phyloP scores from a whole-genome alignment of 1,284 basidiomycete genomes.

The Puccinia horiana region DNA sequence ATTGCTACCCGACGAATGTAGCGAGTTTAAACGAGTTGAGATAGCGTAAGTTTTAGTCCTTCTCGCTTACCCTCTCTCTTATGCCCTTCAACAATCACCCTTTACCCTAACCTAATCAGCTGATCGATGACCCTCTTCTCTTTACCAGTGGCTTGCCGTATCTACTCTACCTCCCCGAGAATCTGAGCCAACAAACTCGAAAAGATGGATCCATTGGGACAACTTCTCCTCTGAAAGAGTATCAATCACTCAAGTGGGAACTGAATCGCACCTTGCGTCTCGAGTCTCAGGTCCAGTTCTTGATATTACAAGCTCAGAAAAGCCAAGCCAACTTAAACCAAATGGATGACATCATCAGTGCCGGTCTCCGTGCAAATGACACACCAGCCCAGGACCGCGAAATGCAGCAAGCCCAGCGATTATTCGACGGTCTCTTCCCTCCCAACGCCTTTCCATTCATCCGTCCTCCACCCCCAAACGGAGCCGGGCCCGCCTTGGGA shows the following conservation, averaged over 20 bases:
- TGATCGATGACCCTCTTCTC: background rate
- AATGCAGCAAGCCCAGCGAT: conserved; percentile 2
- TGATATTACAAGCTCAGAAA: conserved; percentile 42
- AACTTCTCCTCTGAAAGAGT: conserved; percentile 1
- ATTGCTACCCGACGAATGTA: conserved; percentile 6
- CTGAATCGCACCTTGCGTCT: conserved; percentile 38
- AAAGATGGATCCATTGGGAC: background rate
- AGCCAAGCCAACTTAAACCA: conserved; percentile 24
- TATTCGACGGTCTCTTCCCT: conserved; percentile 2
- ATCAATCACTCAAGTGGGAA: conserved; percentile 25
- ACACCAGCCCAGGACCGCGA: conserved; percentile 2
- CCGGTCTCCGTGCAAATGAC: background rate
- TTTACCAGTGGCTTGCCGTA: conserved; percentile 42
- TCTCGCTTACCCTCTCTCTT: conserved; percentile 1
- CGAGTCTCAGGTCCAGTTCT: conserved; percentile 25
- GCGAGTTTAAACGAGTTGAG: conserved; percentile 41
- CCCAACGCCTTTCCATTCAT: conserved; percentile 15
- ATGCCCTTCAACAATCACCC: background rate
- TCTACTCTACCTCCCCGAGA: conserved; percentile 39
- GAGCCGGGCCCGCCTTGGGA: conserved; percentile 26
- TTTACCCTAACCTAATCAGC: background rate
- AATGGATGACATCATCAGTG: conserved; percentile 18
- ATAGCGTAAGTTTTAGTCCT: conserved; percentile 25
- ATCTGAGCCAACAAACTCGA: background rate
- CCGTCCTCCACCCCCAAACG: conserved; percentile 1